Evolutionary conservation across 1,139 yeast genomes (phyloP).

Genomic region (Diutina catenulata): DNA sequence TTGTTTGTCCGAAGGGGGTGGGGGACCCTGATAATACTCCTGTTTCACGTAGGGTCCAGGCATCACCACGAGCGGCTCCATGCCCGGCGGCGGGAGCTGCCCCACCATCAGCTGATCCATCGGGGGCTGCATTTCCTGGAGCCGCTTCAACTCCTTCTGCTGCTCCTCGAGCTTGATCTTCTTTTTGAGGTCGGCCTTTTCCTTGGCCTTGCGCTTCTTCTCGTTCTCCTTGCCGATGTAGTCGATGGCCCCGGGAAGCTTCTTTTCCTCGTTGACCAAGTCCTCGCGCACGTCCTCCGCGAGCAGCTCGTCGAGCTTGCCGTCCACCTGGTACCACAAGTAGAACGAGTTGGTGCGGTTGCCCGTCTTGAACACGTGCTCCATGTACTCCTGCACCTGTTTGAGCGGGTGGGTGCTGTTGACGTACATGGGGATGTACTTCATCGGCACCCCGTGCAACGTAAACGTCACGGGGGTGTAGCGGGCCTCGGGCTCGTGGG

Average conservation of each 20-base stretch:
- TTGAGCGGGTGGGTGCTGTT: slow-evolving; percentile 54
- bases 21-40: no score
- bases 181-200: slow-evolving; percentile 5
- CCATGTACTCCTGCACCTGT: slow-evolving; percentile 51
- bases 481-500: slow-evolving; percentile 28
- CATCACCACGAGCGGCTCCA: no score
- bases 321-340: slow-evolving; percentile 82
- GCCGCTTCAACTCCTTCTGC: not conserved
- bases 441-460: slow-evolving; percentile 49
- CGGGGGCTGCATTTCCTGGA: no score
- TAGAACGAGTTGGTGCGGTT: slow-evolving; percentile 48
- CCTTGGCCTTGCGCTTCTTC: slow-evolving; percentile 6
- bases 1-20: no score
- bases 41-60: no score
- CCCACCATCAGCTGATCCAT: no score
- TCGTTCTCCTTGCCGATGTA: slow-evolving; percentile 5
- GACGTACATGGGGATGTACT: slow-evolving; percentile 56
- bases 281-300: slow-evolving; percentile 37
- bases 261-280: slow-evolving; percentile 29
- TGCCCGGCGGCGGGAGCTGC: no score
- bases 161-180: slow-evolving; percentile 4
- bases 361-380: slow-evolving; percentile 47
- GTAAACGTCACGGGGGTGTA: slow-evolving; percentile 58
- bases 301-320: slow-evolving; percentile 51
- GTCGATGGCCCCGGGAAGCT: slow-evolving; percentile 23